Evolutionary conservation across 495 filamentous ascomycete genomes (phyloP), one percentile per base, ranked within the genome.

Genomic region (Podospora pseudocomata): DNA sequence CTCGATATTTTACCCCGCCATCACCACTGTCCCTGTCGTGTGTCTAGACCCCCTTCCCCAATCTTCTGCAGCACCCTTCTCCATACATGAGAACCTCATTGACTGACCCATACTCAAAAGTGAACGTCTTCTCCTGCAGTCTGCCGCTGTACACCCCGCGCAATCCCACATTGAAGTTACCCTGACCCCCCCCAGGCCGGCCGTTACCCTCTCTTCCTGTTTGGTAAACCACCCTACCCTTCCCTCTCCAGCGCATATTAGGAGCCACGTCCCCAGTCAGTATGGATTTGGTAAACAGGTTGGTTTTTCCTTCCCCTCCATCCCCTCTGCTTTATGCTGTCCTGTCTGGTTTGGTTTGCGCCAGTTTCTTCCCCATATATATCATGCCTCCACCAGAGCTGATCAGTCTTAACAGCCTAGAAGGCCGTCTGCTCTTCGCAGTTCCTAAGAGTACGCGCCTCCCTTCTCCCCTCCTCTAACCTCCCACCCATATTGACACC

Each of bases 381-480:
- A 53, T 19, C 34, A 55, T 57, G 54, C 19, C 64, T 72, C 73
- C 76, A 76, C 74, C 80, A 74, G 70, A 71, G 73, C 75, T 79
- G 67, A 75, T 73, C 5, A 39, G 66, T 61, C 63, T 74, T 16
- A 68, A 77, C 76, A 94, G 91, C 84, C 84, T 98, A 74, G 92
- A 93, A 84, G 93, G 93, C 79, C 90, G 94, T 72, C 88, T 98
- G 60, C 87, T 99, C 68, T 97, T 99, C 76, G 95, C 95, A 67
- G 92, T 98, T 23, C 95, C 95, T 58, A 99, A 99, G 82, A 99
- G 93, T 92, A 82, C 78, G 91, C 88, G 64, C 60, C 63, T 66
- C 67, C 64, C 64, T 59, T 65, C 68, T 65, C 72, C 67, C 66
- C 11, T 60, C 61, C 39, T 13, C 39, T 49, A 63, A 15, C 15